These are phyloP conservation scores for Myxozyma kluyveri DNA, from an alignment of 805 yeast genomes.

Conservation along the genomic window DNA sequence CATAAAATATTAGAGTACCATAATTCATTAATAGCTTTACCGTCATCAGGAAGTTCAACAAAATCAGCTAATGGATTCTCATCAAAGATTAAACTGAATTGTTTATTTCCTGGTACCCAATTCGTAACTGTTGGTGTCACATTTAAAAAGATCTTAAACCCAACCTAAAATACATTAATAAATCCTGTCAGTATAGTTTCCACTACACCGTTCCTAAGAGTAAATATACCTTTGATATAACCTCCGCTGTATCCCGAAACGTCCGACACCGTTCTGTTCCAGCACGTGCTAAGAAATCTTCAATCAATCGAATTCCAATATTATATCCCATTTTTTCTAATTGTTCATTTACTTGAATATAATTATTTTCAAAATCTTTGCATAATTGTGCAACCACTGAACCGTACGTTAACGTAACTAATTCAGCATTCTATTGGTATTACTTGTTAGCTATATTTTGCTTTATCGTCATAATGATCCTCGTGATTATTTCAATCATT, in stretches of 20 bases:
- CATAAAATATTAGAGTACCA: slow-evolving; percentile 92
- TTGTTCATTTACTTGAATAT: slow-evolving; percentile 74
- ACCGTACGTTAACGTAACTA: slow-evolving; percentile 93
- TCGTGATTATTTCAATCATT: background rate
- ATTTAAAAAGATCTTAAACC: slow-evolving; percentile 85
- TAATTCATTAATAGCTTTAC: slow-evolving; percentile 61
- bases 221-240: slow-evolving; percentile 54
- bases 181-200: background rate
- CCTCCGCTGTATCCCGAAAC: slow-evolving; percentile 83
- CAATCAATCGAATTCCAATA: slow-evolving; percentile 86
- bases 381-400: slow-evolving; percentile 89
- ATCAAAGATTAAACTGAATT: slow-evolving; percentile 66
- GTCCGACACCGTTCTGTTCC: slow-evolving; percentile 78
- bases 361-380: slow-evolving; percentile 74
- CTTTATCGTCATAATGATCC: background rate
- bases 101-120: slow-evolving; percentile 74
- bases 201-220: background rate
- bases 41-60: slow-evolving; percentile 88
- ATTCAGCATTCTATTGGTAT: slow-evolving; percentile 66
- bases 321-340: slow-evolving; percentile 92
- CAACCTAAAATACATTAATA: slow-evolving; percentile 45
- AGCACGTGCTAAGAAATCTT: slow-evolving; percentile 86
- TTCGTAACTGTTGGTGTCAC: slow-evolving; percentile 70
- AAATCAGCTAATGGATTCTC: slow-evolving; percentile 94
- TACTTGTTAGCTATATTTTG: background rate